phyloP scores from a whole-genome alignment of 2,329 filamentous ascomycete genomes.

The Xylaria sp. region DNA sequence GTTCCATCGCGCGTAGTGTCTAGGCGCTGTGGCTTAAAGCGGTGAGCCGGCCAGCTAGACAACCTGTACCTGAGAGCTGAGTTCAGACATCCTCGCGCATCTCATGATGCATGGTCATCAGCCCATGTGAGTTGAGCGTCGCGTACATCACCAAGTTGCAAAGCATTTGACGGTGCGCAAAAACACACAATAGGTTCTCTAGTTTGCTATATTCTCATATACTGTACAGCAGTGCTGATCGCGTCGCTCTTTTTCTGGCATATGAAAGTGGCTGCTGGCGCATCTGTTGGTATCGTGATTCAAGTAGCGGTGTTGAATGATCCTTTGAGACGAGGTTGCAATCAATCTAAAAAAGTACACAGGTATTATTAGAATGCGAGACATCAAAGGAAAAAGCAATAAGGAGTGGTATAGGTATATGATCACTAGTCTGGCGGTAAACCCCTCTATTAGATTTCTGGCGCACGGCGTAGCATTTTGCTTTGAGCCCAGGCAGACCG shows the following conservation, averaged over 20 bases:
- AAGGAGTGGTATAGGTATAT: background rate
- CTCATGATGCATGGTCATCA: constrained; percentile 3
- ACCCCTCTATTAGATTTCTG: background rate
- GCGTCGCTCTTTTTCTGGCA: background rate
- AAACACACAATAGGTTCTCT: background rate
- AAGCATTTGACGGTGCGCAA: background rate
- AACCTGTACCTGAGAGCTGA: constrained; percentile 9
- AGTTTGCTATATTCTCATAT: background rate
- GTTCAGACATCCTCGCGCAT: background rate
- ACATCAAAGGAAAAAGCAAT: background rate
- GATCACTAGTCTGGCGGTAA: background rate
- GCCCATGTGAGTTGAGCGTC: background rate
- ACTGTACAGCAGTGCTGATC: background rate
- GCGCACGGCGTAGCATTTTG: background rate
- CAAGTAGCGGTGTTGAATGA: background rate
- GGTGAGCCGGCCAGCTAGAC: constrained; percentile 7
- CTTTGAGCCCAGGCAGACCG: background rate
- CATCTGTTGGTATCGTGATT: background rate
- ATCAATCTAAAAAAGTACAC: background rate
- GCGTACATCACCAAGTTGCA: background rate
- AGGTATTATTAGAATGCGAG: background rate
- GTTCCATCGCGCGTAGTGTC: background rate
- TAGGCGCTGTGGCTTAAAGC: constrained; percentile 11
- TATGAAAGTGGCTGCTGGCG: background rate
- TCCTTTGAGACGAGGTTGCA: background rate